Conservation (phyloP, 2,329 filamentous ascomycete genomes). For the Fusarium stilboides region DNA sequence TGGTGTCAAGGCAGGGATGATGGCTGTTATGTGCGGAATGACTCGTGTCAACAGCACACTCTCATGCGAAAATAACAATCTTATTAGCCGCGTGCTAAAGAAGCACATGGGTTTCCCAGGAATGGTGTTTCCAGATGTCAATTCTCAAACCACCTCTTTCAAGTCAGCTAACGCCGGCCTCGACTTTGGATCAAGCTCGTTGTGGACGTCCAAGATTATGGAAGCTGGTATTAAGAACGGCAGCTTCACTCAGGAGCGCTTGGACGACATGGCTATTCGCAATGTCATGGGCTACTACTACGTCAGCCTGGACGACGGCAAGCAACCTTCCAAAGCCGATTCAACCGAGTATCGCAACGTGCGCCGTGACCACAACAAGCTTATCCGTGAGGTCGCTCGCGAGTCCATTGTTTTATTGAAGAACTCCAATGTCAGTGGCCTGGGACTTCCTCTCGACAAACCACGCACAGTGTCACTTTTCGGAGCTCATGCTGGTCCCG, state of each 20-base stretch:
- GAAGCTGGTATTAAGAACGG: conserved; percentile 3
- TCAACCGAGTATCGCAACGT: conserved; percentile 60
- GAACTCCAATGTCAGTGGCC: conserved; percentile 62
- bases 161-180: conserved; percentile 2
- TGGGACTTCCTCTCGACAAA: conserved; percentile 63
- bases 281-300: conserved; percentile 17
- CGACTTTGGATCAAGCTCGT: neutral
- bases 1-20: conserved; percentile 80
- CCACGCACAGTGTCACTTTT: conserved; percentile 60
- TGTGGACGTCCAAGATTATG: neutral
- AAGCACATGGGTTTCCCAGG: conserved; percentile 81
- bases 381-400: conserved; percentile 66
- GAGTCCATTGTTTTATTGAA: conserved; percentile 68
- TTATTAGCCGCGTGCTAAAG: conserved; percentile 77
- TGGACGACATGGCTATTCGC: conserved; percentile 16
- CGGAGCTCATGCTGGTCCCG: conserved; percentile 59
- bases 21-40: conserved; percentile 78
- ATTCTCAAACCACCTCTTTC: conserved; percentile 2
- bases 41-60: conserved; percentile 3
- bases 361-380: conserved; percentile 61
- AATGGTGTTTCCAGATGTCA: conserved; percentile 73
- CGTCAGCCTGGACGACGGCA: conserved; percentile 5
- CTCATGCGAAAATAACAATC: conserved; percentile 73
- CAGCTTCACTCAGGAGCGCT: neutral
- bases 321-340: conserved; percentile 70